Evolutionary conservation across 805 yeast genomes (phyloP).

Genomic region (Myxozyma mucilagina): DNA sequence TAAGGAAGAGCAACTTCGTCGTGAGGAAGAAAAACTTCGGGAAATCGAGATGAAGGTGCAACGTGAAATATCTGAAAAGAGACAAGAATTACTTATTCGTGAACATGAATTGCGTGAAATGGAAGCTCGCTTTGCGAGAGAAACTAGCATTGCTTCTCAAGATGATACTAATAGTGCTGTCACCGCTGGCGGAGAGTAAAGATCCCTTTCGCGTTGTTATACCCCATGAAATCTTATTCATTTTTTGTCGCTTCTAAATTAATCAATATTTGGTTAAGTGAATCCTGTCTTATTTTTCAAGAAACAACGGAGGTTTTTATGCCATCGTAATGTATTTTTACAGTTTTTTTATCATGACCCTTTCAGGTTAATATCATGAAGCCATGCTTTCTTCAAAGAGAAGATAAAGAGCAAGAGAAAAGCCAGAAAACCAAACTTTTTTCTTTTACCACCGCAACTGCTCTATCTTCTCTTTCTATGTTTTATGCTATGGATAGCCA

Average conservation of each 20-base stretch:
- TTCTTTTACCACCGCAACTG: too few relatives aligned
- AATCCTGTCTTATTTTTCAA: too few relatives aligned
- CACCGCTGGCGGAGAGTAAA: slow-evolving; percentile 4
- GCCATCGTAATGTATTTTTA: too few relatives aligned
- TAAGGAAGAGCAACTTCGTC: slow-evolving; percentile 46
- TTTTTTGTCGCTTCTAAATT: neutral
- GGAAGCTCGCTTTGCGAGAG: slow-evolving; percentile 40
- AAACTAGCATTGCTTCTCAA: slow-evolving; percentile 16
- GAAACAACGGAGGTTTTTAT: too few relatives aligned
- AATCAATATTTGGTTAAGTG: neutral
- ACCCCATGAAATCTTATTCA: neutral
- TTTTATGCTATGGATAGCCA: too few relatives aligned
- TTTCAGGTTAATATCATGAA: too few relatives aligned
- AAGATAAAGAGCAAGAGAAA: too few relatives aligned
- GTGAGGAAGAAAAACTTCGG: slow-evolving; percentile 44
- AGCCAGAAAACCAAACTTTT: too few relatives aligned
- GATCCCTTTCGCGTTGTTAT: neutral
- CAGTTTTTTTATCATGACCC: too few relatives aligned
- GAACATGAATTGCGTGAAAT: slow-evolving; percentile 45
- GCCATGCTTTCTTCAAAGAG: too few relatives aligned
- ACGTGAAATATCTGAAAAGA: slow-evolving; percentile 43
- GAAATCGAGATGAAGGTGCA: slow-evolving; percentile 44
- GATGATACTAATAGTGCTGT: slow-evolving; percentile 9
- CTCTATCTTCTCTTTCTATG: too few relatives aligned
- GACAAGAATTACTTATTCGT: slow-evolving; percentile 42